Conservation (phyloP, 1,284 basidiomycete genomes). For the Cryptococcus wingfieldii region DNA sequence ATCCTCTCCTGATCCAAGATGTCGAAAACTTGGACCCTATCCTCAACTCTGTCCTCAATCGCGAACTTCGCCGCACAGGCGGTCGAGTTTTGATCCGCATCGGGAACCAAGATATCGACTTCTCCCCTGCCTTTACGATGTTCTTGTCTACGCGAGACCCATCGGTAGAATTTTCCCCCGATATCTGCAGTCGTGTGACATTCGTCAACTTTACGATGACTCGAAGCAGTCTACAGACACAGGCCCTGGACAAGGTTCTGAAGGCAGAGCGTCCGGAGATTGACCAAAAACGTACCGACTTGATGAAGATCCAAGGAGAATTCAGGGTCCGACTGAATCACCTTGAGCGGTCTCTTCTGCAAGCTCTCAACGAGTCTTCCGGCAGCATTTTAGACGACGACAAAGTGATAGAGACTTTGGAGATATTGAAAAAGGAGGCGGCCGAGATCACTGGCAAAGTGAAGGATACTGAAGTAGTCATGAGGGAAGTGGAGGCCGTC, state of each 20-base stretch:
- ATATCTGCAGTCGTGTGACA: constrained; percentile 97
- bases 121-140: constrained; percentile 98
- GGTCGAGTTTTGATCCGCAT: constrained; percentile 96
- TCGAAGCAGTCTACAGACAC: constrained; percentile 93
- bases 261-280: constrained; percentile 96
- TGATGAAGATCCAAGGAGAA: constrained; percentile 98
- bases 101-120: constrained; percentile 99
- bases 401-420: constrained; percentile 95
- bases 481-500: constrained; percentile 93
- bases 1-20: constrained; percentile 94
- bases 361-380: constrained; percentile 93
- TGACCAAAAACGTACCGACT: constrained; percentile 92
- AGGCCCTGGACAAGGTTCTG: constrained; percentile 94
- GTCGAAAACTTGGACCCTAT: constrained; percentile 98
- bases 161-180: constrained; percentile 94
- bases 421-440: constrained; percentile 94
- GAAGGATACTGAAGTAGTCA: constrained; percentile 93
- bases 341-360: constrained; percentile 86
- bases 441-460: constrained; percentile 95
- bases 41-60: constrained; percentile 94
- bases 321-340: constrained; percentile 89
- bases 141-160: constrained; percentile 97
- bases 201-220: constrained; percentile 99
- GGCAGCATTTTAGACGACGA: constrained; percentile 99
- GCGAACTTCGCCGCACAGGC: constrained; percentile 89